Conservation (phyloP, 176 grass and related monocot species). For the Lolium perenne region DNA sequence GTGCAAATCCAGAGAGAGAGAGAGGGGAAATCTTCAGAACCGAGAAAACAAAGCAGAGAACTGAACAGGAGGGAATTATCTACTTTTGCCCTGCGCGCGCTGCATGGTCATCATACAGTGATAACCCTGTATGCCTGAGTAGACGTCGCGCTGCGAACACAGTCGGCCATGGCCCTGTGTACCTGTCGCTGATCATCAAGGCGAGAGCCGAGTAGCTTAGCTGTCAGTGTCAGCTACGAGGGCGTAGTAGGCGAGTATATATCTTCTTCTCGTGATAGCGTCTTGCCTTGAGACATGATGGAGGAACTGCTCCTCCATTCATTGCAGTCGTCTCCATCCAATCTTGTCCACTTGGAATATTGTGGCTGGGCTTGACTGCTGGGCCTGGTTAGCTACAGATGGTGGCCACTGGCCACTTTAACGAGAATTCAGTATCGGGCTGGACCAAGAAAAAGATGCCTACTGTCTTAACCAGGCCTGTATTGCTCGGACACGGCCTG, state of each 20-base stretch:
- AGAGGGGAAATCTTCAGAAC: too few species aligned
- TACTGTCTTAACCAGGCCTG: too few species aligned
- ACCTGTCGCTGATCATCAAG: not conserved
- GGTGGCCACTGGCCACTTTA: too few species aligned
- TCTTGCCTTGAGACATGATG: not conserved
- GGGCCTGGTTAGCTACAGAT: too few species aligned
- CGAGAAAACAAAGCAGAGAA: not conserved
- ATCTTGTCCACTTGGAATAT: too few species aligned
- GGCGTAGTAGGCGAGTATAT: slow-evolving; percentile 2
- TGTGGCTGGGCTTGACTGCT: too few species aligned
- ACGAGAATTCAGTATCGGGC: too few species aligned
- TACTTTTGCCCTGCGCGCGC: not conserved
- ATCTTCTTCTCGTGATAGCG: not conserved
- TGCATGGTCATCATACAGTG: not conserved
- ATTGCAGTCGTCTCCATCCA: too few species aligned
- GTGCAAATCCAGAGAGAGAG: too few species aligned
- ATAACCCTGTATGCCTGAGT: not conserved
- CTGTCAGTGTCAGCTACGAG: slow-evolving; percentile 17
- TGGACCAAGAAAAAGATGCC: too few species aligned
- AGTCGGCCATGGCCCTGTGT: not conserved
- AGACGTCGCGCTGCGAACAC: not conserved
- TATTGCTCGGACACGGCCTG: too few species aligned
- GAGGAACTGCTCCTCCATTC: not conserved
- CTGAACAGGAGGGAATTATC: not conserved
- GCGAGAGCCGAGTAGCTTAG: not conserved